These are phyloP conservation scores for Tylopilus balloui DNA, from an alignment of 768 basidiomycete species.

Conservation along the genomic window DNA sequence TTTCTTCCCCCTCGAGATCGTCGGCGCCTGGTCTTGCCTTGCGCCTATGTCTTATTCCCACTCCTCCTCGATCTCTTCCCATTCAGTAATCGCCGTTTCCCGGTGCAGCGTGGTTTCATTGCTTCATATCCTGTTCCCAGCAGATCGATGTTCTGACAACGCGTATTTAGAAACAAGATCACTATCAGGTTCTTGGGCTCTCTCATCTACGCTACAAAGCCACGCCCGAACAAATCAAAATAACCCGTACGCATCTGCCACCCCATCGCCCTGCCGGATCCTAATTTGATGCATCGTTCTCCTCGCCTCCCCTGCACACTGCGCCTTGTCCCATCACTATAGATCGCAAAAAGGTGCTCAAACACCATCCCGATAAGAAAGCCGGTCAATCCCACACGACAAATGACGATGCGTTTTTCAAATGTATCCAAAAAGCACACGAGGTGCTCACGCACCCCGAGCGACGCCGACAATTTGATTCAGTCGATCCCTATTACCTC, in stretches of 20 bases:
- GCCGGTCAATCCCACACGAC: slow-evolving; percentile 70
- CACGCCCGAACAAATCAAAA: slow-evolving; percentile 87
- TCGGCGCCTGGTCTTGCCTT: neutral
- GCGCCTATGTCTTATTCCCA: neutral
- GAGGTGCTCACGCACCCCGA: slow-evolving; percentile 87
- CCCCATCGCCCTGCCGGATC: slow-evolving; percentile 14
- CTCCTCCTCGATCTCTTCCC: neutral
- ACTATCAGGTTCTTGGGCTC: slow-evolving; percentile 94
- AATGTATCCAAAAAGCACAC: slow-evolving; percentile 98
- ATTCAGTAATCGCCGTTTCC: neutral
- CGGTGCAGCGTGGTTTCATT: neutral
- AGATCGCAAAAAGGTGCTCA: slow-evolving; percentile 99
- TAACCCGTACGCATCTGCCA: slow-evolving; percentile 71
- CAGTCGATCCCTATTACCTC: slow-evolving; percentile 78
- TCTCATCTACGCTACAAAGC: slow-evolving; percentile 86
- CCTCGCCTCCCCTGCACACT: neutral
- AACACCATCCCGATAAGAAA: slow-evolving; percentile 98
- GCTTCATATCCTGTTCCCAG: neutral
- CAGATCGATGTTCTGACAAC: slow-evolving; percentile 6
- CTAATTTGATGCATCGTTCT: neutral
- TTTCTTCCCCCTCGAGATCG: neutral
- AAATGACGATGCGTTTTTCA: slow-evolving; percentile 99
- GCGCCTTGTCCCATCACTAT: too few species aligned
- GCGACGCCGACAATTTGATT: slow-evolving; percentile 92
- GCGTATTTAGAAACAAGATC: slow-evolving; percentile 83